Evolutionary conservation across 495 filamentous ascomycete species (phyloP), one percentile per base, ranked within the genome.

Genomic region (Penicillium salamii): DNA sequence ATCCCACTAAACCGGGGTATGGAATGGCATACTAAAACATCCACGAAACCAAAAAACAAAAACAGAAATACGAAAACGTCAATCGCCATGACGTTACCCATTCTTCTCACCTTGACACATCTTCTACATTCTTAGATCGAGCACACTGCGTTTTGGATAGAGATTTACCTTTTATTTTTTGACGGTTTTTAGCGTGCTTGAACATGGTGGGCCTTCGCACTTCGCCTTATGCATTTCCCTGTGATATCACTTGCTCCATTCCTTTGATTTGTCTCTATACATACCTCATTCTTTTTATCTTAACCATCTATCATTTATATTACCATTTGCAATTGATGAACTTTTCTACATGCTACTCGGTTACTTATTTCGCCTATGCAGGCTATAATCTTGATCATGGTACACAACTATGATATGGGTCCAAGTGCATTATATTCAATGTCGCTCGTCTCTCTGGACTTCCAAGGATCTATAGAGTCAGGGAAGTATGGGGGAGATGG

Each of bases 1-100:
- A 71, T 37, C 66, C 73, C 7, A 74, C 71, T 13, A 68, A 55
- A 5, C 67, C 75, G 18, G 68, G 63, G 18, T 73, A 66, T 49
- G 70, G 70, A 28, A 66, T 70, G 52, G 70, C 68, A 17, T 68
- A 69, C 49, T 74, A 53, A 65, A 31, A 31, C 18, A 29, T 14
- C 14, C 28, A 17, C 18, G 23, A 38, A 37, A 24, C 19, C 17
- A 52, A 48, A 48, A 37, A 21, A 24, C n/a, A 14, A 29, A 13
- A 47, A 46, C 21, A 26, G 18, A 18, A 44, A 6, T 48, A 23
- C 23, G 40, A 32, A 39, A 29, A 24, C 45, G 35, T 48, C 39
- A 49, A 21, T 44, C 13, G 21, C 31, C 6, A 33, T 24, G 42
- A 45, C 42, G 42, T 35, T 35, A 35, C 37, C 23, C 23, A 5